phyloP scores from a whole-genome alignment of 148 eudicot species.

The Chenopodium suecicum region DNA sequence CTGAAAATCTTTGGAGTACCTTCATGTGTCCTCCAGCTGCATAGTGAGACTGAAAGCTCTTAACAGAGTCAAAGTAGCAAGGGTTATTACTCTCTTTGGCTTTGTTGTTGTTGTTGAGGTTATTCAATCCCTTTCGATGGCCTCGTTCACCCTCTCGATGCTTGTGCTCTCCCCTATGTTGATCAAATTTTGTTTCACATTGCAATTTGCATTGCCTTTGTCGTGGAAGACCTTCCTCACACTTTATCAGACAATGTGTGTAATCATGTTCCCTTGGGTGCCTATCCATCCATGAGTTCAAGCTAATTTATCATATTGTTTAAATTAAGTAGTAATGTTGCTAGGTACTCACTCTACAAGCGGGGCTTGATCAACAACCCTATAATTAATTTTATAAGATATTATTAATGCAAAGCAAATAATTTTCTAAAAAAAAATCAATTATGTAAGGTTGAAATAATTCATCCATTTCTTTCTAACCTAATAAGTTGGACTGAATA shows the following conservation, averaged over 20 bases:
- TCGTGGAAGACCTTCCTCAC: constrained; percentile 35
- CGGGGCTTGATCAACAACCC: no score
- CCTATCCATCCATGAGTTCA: not conserved
- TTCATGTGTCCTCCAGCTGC: constrained; percentile 27
- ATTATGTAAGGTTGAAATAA: no score
- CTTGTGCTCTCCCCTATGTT: not conserved
- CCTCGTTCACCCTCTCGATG: not conserved
- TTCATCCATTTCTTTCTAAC: no score
- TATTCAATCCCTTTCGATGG: not conserved
- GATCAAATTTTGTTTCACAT: constrained; percentile 19
- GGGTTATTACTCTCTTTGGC: constrained; percentile 17
- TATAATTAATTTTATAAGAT: no score
- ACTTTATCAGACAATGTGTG: constrained; percentile 10
- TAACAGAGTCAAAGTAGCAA: constrained; percentile 15
- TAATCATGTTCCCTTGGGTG: constrained; percentile 5
- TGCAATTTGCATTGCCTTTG: constrained; percentile 34
- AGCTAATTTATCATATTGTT: not conserved
- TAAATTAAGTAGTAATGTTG: no score
- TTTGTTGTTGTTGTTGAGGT: not conserved
- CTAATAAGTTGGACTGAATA: no score
- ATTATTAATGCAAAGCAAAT: no score
- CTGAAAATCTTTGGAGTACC: constrained; percentile 27
- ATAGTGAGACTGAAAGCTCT: constrained; percentile 21
- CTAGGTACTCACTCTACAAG: no score
- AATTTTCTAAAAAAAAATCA: no score